A percentile compares a stretch with the other conserved stretches of the same genome.
phyloP scores from a whole-genome alignment of 192 early-diverging fungal genomes.

The Lunasporangiospora selenospora region DNA sequence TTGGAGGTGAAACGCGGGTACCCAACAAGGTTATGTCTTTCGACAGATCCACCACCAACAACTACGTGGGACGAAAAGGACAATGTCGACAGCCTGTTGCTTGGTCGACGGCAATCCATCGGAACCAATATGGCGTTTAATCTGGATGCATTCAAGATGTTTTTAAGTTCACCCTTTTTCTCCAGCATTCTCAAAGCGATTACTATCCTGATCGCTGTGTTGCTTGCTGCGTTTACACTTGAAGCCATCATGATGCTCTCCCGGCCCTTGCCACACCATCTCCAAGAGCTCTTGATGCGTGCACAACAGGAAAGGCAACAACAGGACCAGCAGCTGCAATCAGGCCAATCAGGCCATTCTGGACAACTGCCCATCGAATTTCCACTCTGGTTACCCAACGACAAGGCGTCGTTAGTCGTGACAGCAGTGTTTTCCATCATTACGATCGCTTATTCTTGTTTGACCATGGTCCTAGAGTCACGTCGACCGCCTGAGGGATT shows the following conservation, averaged over 20 bases:
- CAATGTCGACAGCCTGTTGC: not conserved
- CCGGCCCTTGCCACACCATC: not conserved
- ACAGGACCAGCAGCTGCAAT: too few relatives aligned
- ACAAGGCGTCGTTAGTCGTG: conserved; percentile 8
- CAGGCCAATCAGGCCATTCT: too few relatives aligned
- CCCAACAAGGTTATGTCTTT: conserved; percentile 18
- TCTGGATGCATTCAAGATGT: conserved; percentile 12
- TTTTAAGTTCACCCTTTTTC: conserved; percentile 28
- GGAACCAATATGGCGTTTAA: conserved; percentile 29
- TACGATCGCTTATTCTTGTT: conserved; percentile 26
- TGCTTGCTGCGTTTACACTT: conserved; percentile 10
- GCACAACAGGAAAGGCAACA: too few relatives aligned
- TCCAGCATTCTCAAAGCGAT: conserved; percentile 27
- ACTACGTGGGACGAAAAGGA: conserved; percentile 24
- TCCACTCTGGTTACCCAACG: conserved; percentile 18
- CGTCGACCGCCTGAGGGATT: conserved; percentile 24
- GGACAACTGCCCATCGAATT: too few relatives aligned
- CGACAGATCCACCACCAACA: conserved; percentile 5
- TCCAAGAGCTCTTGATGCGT: not conserved
- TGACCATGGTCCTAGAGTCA: conserved; percentile 24
- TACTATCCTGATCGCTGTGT: conserved; percentile 9
- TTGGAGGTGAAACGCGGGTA: conserved; percentile 17
- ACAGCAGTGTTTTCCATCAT: conserved; percentile 17
- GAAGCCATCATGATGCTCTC: conserved; percentile 14
- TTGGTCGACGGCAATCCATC: conserved; percentile 5